Conservation (phyloP, 257 asterid genomes). For the Capsicum rhomboideum region DNA sequence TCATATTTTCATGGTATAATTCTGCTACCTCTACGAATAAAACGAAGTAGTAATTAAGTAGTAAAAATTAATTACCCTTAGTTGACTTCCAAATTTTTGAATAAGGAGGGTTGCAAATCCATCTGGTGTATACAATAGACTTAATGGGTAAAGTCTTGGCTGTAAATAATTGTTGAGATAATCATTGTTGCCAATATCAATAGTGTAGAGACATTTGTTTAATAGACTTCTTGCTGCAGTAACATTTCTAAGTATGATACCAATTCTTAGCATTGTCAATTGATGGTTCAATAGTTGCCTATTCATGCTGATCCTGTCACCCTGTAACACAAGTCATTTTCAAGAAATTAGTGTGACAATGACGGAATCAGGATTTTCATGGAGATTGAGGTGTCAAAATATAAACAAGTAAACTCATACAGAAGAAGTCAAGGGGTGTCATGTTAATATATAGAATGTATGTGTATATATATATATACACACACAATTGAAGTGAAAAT, state of each 20-base stretch:
- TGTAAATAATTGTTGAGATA: constrained; percentile 38
- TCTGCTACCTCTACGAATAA: not conserved
- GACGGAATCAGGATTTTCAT: not conserved
- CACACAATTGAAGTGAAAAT: not conserved
- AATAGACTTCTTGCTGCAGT: constrained; percentile 19
- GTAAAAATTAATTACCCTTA: not conserved
- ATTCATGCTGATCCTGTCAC: constrained; percentile 23
- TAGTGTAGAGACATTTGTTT: constrained; percentile 26
- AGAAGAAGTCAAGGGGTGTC: no score
- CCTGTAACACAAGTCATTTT: constrained; percentile 14
- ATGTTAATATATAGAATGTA: no score
- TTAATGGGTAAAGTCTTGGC: constrained; percentile 20
- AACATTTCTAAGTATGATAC: constrained; percentile 5
- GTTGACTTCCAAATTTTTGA: not conserved
- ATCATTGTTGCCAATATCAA: constrained; percentile 41
- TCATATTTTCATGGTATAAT: not conserved
- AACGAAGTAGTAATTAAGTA: not conserved
- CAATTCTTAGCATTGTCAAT: not conserved
- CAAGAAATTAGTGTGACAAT: not conserved
- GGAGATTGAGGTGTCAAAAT: not conserved
- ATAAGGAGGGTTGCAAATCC: constrained; percentile 14
- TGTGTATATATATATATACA: no score
- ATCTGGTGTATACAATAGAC: constrained; percentile 11
- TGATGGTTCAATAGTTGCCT: constrained; percentile 13
- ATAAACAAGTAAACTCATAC: no score